Evolutionary conservation across 2,329 filamentous ascomycete genomes (phyloP), one percentile per base, ranked within the genome.

Genomic region (Trichoderma atrobrunneum): DNA sequence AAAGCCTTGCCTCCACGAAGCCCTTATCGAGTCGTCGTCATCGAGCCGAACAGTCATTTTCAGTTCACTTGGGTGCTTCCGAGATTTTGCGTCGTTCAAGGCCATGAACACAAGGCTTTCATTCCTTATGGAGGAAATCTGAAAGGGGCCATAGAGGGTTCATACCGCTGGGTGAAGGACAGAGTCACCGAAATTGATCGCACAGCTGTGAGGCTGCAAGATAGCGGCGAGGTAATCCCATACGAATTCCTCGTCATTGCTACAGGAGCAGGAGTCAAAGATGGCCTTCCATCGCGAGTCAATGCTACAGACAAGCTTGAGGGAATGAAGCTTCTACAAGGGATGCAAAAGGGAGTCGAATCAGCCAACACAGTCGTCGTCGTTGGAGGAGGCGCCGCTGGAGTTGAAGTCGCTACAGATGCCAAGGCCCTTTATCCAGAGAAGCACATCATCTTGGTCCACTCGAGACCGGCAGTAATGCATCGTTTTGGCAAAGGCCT

Each of bases 11-110:
- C 87, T 0, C 81, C 83, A 0, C 79, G 84, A 39, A 82, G 80
- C 39, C 79, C 77, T 10, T 89, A 85, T 77, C 82, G 83, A 5
- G 84, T 90, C 5, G 80, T 90, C 0, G 80, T 91, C 4, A 77
- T 91, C 32, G 89, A 91, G 78, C 87, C 85, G 60, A 88, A 89
- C 76, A 85, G 84, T 4, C 88, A 90, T 78, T 88, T 90, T 77
- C 86, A 90, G 74, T 89, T 87, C 75, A 86, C 87, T 0, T 91
- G 88, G 84, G 84, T 86, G 14, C 84, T 91, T 48, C 89, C 89
- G 0, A 84, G 89, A 5, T 89, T 87, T 76, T 87, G 84, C 54
- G 88, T 90, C 16, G 80, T 87, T 6, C 78, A 82, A n/a, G 78
- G 78, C 24, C 85, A 89, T 61, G 88, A 90, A 73, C 78, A 87